These are phyloP conservation scores for Echinosophora koreensis DNA, from an alignment of 306 rosid species.

Conservation along the genomic window DNA sequence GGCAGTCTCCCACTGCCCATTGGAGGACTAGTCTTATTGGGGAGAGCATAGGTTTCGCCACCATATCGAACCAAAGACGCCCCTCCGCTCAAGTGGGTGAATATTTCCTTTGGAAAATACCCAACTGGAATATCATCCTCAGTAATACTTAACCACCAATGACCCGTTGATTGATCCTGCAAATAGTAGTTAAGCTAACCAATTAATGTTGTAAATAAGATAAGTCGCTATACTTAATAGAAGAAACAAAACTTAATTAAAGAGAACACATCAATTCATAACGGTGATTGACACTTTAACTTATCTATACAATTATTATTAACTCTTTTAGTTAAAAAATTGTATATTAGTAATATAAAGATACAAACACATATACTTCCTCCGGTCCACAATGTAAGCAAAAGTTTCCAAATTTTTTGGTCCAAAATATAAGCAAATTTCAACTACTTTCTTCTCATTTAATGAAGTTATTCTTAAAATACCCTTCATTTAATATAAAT, in stretches of 20 bases:
- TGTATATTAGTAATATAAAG: too few species aligned
- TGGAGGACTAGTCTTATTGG: neutral
- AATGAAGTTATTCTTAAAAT: too few species aligned
- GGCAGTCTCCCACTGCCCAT: conserved; percentile 39
- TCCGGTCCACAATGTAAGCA: too few species aligned
- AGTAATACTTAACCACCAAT: neutral
- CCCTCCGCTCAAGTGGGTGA: neutral
- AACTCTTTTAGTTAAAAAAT: neutral
- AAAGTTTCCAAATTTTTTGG: too few species aligned
- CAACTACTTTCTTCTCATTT: too few species aligned
- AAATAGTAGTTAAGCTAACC: neutral
- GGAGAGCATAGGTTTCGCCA: conserved; percentile 5
- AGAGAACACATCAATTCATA: too few species aligned
- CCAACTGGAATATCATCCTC: neutral
- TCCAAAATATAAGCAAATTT: too few species aligned
- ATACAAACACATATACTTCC: neutral
- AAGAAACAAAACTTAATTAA: too few species aligned
- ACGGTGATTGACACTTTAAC: neutral
- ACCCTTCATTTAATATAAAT: too few species aligned
- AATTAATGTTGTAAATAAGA: neutral
- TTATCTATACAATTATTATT: neutral
- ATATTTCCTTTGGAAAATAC: conserved; percentile 34
- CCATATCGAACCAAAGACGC: conserved; percentile 6
- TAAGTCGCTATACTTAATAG: too few species aligned
- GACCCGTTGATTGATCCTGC: neutral